Evolutionary conservation across 2,329 filamentous ascomycete species (phyloP).

Genomic region (Colletotrichum australisinense): DNA sequence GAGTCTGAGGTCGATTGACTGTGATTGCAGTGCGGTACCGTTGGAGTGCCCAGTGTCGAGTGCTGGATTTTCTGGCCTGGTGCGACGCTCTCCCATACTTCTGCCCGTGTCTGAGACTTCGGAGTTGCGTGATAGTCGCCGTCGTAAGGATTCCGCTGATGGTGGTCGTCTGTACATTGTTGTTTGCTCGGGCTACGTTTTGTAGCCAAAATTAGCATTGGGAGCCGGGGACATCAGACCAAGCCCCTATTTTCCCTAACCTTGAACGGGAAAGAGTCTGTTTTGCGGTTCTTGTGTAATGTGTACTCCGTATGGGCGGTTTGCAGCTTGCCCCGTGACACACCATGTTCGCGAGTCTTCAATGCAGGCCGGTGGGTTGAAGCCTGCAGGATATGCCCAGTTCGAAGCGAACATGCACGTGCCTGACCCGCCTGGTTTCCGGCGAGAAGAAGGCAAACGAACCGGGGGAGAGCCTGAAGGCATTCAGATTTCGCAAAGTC

Average conservation of each 20-base stretch:
- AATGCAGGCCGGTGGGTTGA: neutral
- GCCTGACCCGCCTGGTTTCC: conserved; percentile 1
- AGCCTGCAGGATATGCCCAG: conserved; percentile 5
- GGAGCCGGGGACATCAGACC: conserved; percentile 21
- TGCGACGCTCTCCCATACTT: conserved; percentile 26
- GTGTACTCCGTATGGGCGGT: neutral
- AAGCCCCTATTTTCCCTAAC: neutral
- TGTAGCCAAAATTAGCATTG: conserved; percentile 31
- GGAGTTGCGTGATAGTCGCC: conserved; percentile 31
- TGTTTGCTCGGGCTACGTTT: conserved; percentile 11
- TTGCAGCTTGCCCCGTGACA: neutral
- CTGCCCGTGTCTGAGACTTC: conserved; percentile 33
- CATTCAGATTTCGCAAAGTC: neutral
- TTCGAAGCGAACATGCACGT: conserved; percentile 21
- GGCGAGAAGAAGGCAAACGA: neutral
- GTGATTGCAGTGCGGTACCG: neutral
- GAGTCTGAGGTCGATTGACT: neutral
- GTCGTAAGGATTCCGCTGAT: neutral
- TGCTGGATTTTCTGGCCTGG: conserved; percentile 5
- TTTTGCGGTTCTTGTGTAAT: conserved; percentile 9
- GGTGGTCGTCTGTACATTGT: neutral
- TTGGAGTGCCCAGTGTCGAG: neutral
- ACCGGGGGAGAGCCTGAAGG: conserved; percentile 5
- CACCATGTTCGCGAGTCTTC: conserved; percentile 12
- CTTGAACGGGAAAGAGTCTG: conserved; percentile 12